These are phyloP conservation scores for Wallacemonas sp. DNA, from an alignment of 208 protist species.

Conservation along the genomic window DNA sequence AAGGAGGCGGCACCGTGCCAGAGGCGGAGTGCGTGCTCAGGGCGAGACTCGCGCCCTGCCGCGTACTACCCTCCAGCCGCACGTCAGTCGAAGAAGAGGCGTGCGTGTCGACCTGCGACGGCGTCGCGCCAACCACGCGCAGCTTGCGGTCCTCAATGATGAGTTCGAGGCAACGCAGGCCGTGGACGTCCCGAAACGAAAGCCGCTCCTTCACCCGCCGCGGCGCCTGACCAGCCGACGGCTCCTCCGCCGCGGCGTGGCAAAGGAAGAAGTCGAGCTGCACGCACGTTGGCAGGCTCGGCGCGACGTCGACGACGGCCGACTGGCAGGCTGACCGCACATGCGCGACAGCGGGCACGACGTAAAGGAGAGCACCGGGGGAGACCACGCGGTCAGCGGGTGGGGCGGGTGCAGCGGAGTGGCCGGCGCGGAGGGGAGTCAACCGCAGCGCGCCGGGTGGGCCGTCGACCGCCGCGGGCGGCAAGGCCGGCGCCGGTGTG, in stretches of 20 bases:
- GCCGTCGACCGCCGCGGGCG: background rate
- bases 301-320: background rate
- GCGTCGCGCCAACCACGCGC: slow-evolving; percentile 3
- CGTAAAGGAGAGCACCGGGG: slow-evolving; percentile 26
- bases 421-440: background rate
- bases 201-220: slow-evolving; percentile 16
- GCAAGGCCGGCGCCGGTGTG: background rate
- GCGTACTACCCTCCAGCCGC: background rate
- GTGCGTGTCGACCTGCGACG: background rate
- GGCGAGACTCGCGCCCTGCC: background rate
- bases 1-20: no score
- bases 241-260: background rate
- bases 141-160: slow-evolving; percentile 15
- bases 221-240: background rate
- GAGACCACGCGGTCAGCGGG: slow-evolving; percentile 16
- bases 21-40: background rate
- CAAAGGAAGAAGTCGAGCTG: slow-evolving; percentile 30
- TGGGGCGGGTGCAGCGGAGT: background rate
- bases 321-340: background rate
- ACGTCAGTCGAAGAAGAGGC: no score
- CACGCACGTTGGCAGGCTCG: background rate
- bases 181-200: slow-evolving; percentile 19
- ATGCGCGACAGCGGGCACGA: slow-evolving; percentile 8
- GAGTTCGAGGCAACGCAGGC: slow-evolving; percentile 23
- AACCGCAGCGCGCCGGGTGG: background rate